A percentile compares a stretch with the other conserved stretches of the same genome.
Conservation (phyloP, 345 rosid species). For the Melaleuca quinquenervia region DNA sequence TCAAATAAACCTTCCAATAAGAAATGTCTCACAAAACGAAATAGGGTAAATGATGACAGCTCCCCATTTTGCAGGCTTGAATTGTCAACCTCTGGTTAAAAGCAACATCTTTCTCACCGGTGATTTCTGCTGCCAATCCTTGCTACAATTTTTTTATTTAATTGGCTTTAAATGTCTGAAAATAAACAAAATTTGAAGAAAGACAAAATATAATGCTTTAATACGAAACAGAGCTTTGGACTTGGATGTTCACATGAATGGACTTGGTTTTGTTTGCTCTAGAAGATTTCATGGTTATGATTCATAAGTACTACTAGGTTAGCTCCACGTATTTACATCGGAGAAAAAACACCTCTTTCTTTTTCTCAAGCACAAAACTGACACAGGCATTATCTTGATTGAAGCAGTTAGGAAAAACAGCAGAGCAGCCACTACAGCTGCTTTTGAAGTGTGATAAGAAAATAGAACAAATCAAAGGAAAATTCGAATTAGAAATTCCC, state of each 20-base stretch:
- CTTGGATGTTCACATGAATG: not conserved
- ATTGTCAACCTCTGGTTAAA: not conserved
- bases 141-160: not conserved
- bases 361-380: not conserved
- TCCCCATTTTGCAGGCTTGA: not conserved
- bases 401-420: not conserved
- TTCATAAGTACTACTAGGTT: not conserved
- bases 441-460: not conserved
- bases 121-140: not conserved
- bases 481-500: not conserved
- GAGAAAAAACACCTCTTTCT: not conserved
- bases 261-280: not conserved
- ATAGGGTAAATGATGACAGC: not conserved
- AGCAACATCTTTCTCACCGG: not conserved
- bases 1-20: not conserved
- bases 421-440: not conserved
- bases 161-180: not conserved
- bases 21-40: not conserved
- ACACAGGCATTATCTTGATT: not conserved
- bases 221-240: not conserved
- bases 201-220: not conserved
- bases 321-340: not conserved
- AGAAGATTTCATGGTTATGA: not conserved
- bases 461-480: not conserved
- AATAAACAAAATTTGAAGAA: not conserved